phyloP scores from a whole-genome alignment of 352 stramenopile species.

The Globisporangium polare region DNA sequence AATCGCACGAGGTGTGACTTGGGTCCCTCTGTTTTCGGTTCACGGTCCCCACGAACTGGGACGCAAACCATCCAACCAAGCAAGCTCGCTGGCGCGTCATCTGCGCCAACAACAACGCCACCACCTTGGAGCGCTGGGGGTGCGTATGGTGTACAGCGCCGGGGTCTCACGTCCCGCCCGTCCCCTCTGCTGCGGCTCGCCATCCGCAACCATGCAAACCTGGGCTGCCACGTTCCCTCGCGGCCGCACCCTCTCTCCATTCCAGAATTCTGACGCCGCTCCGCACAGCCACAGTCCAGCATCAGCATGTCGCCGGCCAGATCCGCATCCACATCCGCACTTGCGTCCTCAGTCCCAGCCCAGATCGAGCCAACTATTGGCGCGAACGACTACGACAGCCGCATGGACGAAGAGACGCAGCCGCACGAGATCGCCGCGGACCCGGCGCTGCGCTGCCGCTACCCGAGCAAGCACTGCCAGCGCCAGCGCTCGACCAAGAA shows the following conservation, averaged over 20 bases:
- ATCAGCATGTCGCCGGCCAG: neutral
- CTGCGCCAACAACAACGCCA: neutral
- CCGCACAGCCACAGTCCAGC: neutral
- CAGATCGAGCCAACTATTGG: conserved; percentile 12
- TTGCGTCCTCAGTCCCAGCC: neutral
- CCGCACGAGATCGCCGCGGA: conserved; percentile 33
- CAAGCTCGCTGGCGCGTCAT: neutral
- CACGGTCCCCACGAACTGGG: neutral
- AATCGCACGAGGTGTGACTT: conserved; percentile 1
- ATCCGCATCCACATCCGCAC: neutral
- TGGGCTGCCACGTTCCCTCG: neutral
- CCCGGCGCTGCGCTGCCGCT: conserved; percentile 15
- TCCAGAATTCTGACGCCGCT: conserved; percentile 2
- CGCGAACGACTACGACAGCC: conserved; percentile 26
- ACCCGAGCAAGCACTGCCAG: conserved; percentile 14
- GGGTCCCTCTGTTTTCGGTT: neutral
- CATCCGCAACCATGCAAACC: neutral
- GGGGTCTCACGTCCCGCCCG: neutral
- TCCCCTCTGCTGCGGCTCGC: neutral
- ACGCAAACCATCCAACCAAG: neutral
- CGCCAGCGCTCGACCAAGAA: conserved; percentile 10
- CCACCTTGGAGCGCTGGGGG: neutral
- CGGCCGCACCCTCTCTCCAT: neutral
- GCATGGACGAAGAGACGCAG: conserved; percentile 29
- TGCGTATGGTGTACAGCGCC: conserved; percentile 1